These are phyloP conservation scores for Populus nigra DNA, from an alignment of 345 rosid species.

Conservation along the genomic window DNA sequence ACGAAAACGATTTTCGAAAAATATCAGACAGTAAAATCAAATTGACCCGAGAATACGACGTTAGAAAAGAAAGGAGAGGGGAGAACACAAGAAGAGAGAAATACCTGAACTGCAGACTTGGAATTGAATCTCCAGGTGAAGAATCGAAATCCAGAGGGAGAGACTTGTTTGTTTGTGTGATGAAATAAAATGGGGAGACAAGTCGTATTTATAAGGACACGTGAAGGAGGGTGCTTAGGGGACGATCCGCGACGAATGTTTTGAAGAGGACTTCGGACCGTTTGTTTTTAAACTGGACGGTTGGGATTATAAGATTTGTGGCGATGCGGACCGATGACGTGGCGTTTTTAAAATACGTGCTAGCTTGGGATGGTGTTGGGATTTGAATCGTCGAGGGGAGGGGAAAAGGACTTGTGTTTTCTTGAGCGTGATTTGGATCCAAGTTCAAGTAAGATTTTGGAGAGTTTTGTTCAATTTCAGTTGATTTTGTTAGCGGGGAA, in stretches of 20 bases:
- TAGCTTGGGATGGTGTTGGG: background rate
- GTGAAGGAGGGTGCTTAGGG: background rate
- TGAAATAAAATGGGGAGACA: background rate
- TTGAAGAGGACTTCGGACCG: background rate
- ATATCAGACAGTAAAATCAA: no score
- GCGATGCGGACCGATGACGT: background rate
- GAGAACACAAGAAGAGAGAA: background rate
- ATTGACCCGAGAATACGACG: background rate
- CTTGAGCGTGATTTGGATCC: background rate
- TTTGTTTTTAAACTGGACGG: background rate
- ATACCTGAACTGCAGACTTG: background rate
- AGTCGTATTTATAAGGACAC: background rate
- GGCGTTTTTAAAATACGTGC: background rate
- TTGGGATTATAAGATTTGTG: background rate
- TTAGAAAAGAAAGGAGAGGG: background rate
- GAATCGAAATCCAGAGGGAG: background rate
- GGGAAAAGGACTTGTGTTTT: background rate
- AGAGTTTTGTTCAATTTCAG: background rate
- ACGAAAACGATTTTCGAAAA: background rate
- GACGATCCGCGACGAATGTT: constrained; percentile 3
- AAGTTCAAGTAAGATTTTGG: background rate
- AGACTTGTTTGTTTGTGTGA: background rate
- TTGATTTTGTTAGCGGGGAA: background rate
- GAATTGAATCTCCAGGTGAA: background rate
- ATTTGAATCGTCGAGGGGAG: background rate